Evolutionary conservation across 495 filamentous ascomycete species (phyloP).

Genomic region (Aspergillus bertholletiae): DNA sequence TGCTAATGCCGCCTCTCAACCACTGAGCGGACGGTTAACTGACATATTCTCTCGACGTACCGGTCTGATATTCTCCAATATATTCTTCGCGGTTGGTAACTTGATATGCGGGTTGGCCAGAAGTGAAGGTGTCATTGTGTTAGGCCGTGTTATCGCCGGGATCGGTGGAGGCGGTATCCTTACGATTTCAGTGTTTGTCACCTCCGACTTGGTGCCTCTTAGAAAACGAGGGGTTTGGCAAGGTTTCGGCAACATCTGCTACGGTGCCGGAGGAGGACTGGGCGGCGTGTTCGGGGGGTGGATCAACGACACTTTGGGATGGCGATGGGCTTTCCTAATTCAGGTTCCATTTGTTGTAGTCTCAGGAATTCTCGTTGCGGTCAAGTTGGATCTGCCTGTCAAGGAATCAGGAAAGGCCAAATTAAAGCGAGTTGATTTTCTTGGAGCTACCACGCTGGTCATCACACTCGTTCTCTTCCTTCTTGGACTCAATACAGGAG

Average conservation of each 20-base stretch:
- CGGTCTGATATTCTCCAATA: conserved; percentile 74
- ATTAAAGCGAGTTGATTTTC: conserved; percentile 80
- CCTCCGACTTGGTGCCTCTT: conserved; percentile 77
- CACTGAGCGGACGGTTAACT: conserved; percentile 78
- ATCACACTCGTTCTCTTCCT: conserved; percentile 69
- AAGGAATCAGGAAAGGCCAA: conserved; percentile 56
- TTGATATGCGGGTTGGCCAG: conserved; percentile 80
- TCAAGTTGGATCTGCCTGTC: conserved; percentile 70
- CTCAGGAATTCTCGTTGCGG: conserved; percentile 62
- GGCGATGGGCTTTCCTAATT: conserved; percentile 72
- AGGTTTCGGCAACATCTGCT: conserved; percentile 79
- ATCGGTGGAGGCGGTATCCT: conserved; percentile 82
- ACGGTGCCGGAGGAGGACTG: conserved; percentile 64
- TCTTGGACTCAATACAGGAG: conserved; percentile 78
- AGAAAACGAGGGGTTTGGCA: conserved; percentile 80
- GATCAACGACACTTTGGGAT: conserved; percentile 75
- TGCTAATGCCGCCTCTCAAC: conserved; percentile 84
- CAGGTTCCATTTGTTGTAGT: conserved; percentile 67
- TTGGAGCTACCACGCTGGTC: conserved; percentile 67
- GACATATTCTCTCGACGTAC: conserved; percentile 82
- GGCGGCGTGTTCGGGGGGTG: conserved; percentile 68
- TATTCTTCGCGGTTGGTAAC: conserved; percentile 78
- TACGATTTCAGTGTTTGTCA: conserved; percentile 79
- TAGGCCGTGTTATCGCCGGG: conserved; percentile 78
- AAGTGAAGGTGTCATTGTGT: conserved; percentile 66